These are phyloP conservation scores for Kodamaea lidongshanica DNA, from an alignment of 805 yeast species.

Conservation along the genomic window DNA sequence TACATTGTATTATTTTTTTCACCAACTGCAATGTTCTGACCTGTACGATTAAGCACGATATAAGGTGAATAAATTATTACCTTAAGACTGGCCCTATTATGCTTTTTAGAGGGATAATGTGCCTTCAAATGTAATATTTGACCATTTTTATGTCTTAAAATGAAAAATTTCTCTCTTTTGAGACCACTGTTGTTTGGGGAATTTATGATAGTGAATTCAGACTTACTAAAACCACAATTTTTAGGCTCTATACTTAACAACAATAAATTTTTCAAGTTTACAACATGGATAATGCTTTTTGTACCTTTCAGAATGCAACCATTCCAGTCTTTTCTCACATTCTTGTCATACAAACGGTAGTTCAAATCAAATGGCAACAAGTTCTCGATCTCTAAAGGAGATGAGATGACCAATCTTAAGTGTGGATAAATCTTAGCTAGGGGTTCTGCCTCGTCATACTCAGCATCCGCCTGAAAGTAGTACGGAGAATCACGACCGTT, in stretches of 20 bases:
- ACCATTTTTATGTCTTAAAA: conserved; percentile 54
- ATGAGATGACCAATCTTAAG: conserved; percentile 65
- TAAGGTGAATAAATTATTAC: conserved; percentile 80
- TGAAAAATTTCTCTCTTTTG: conserved; percentile 47
- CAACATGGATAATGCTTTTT: conserved; percentile 72
- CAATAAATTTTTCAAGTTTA: conserved; percentile 63
- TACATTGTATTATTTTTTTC: conserved; percentile 53
- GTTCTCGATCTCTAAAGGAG: conserved; percentile 84
- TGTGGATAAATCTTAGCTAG: conserved; percentile 76
- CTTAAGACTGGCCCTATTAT: conserved; percentile 53
- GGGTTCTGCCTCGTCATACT: conserved; percentile 60
- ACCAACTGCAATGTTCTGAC: conserved; percentile 51
- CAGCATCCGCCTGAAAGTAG: conserved; percentile 69
- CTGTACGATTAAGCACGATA: conserved; percentile 74
- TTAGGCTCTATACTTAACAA: conserved; percentile 64
- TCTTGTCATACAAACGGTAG: conserved; percentile 73
- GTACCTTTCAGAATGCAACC: conserved; percentile 59
- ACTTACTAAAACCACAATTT: conserved; percentile 53
- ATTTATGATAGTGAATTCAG: conserved; percentile 73
- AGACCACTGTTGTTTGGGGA: conserved; percentile 49
- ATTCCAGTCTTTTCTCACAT: conserved; percentile 59
- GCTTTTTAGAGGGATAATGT: conserved; percentile 50
- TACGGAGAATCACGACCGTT: conserved; percentile 41
- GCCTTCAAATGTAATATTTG: conserved; percentile 60
- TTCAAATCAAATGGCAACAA: conserved; percentile 75